Percentiles rank a stretch among this genome's conserved stretches.
Conservation (phyloP, 225 moss, liverwort and hornwort species). For the Pseudisothecium myosuroides region DNA sequence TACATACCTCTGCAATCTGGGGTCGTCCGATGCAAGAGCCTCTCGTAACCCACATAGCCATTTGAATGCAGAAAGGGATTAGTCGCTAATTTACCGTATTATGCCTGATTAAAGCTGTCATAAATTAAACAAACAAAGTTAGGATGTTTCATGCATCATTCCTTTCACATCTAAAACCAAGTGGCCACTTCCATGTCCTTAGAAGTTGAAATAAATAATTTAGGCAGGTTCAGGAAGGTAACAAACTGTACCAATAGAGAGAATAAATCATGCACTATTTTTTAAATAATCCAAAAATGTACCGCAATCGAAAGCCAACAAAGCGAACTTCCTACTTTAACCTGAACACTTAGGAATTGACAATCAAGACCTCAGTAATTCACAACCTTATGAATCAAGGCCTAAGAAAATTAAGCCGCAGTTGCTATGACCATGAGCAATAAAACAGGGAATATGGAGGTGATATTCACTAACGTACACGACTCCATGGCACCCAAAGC, state of each 20-base stretch:
- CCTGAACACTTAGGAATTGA: no score
- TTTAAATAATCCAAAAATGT: background rate
- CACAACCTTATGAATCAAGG: background rate
- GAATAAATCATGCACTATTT: background rate
- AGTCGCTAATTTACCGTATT: constrained; percentile 46
- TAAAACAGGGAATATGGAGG: background rate
- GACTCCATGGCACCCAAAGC: constrained; percentile 91
- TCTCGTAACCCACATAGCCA: constrained; percentile 77
- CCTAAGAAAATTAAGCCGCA: background rate
- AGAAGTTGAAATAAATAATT: background rate
- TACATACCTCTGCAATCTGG: constrained; percentile 60
- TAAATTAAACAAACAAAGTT: background rate
- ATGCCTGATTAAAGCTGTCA: constrained; percentile 71
- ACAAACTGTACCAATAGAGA: background rate
- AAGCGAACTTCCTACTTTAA: background rate
- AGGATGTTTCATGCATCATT: background rate
- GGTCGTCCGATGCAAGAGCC: constrained; percentile 59
- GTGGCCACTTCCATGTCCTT: background rate
- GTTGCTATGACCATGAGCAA: background rate
- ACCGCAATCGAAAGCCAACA: background rate
- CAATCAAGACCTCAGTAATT: background rate
- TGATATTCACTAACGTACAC: constrained; percentile 31
- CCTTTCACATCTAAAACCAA: background rate
- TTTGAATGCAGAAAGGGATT: constrained; percentile 67
- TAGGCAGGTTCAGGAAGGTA: background rate